Evolutionary conservation across 495 filamentous ascomycete species (phyloP), one percentile per base, ranked within the genome.

Genomic region (Penicillium silybi): DNA sequence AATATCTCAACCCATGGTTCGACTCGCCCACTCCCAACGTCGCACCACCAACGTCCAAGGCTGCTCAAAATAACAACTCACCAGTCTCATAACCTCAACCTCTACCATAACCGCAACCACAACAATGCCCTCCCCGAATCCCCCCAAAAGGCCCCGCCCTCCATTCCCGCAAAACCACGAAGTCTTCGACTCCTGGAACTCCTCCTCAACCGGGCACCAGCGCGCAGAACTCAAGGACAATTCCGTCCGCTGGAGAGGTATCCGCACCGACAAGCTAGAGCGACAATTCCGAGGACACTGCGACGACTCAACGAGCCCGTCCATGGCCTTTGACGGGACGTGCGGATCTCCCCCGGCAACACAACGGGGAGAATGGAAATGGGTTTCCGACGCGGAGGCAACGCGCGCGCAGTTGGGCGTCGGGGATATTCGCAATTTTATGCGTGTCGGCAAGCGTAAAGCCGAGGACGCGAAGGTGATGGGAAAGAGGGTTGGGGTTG

Each of bases 171-270:
- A 49, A 26, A 80, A 80, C 44, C 73, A 76, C 58, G 68, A 70
- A 39, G 58, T 67, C 54, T 92, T 89, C 67, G 90, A 95, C 62
- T 74, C 87, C 27, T 96, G 88, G 87, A 91, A 90, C 68, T 86
- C 86, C 18, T 81, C 80, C 15, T 82, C 86, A 0, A 85, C 88
- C 6, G 91, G 91, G 46, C 89, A 96, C 64, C 90, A 96, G 68
- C 75, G 78, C 26, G 82, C 85, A 51, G 84, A 92, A 32, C 45
- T 46, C 0, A 69, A 84, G 8, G 70, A 76, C 11, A 76, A 73
- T 29, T 82, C 81, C 27, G 83, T 74, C 0, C 80, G 81, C 63
- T 95, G 89, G 90, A 81, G 86, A 17, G 76, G 83, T 25, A 84
- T 83, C 5, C 79, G 89, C 16, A 76, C 76, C 11, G 47, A 72